Evolutionary conservation across 2,329 filamentous ascomycete species (phyloP), one percentile per base, ranked within the genome.

Genomic region (Neofusicoccum sp.): DNA sequence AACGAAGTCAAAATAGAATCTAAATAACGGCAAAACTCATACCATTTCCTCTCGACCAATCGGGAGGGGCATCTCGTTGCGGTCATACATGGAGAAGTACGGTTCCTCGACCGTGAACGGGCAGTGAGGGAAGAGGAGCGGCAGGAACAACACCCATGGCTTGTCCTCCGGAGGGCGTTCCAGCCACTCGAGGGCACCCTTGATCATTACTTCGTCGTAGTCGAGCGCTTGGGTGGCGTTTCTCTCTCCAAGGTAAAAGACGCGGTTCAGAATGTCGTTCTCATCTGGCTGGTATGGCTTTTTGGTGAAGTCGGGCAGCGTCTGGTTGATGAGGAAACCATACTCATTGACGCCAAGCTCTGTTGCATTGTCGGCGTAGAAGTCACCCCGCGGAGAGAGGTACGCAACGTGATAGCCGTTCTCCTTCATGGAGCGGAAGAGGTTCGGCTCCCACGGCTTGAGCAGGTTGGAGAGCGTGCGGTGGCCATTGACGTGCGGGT

Each of bases 51-150:
- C 34, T 4, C 44, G 47, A 6, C 11, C 43, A 0, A 69, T 67
- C 0, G 66, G 58, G 3, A 31, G 12, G 3, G 66, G 66, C 45
- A 79, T 71, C 1, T 69, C 59, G 0, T 66, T 56, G 3, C 79
- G 74, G 34, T 79, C 72, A 54, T 83, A 81, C 78, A 81, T 80
- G 8, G 75, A 78, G 62, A 82, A 81, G 61, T 77, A 82, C 0
- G 80, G 80, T 67, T 82, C 79, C 62, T 83, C 80, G 1, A 82
- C 79, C 28, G 78, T 72, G 39, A 82, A 82, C 0, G 79, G 80
- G n/a, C 77, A 80, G 65, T 82, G 77, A 0, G 80, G 78, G 64
- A 82, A 80, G 5, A 79, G 66, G 0, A 80, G 67, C 0, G 79
- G 78, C 73, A 81, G 69, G 61, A 79, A 81, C 0, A 81, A 64